Percentiles rank a stretch among this genome's conserved stretches.
These are phyloP conservation scores for Colletotrichum magnum DNA, from an alignment of 2,329 filamentous ascomycete genomes.

Conservation along the genomic window DNA sequence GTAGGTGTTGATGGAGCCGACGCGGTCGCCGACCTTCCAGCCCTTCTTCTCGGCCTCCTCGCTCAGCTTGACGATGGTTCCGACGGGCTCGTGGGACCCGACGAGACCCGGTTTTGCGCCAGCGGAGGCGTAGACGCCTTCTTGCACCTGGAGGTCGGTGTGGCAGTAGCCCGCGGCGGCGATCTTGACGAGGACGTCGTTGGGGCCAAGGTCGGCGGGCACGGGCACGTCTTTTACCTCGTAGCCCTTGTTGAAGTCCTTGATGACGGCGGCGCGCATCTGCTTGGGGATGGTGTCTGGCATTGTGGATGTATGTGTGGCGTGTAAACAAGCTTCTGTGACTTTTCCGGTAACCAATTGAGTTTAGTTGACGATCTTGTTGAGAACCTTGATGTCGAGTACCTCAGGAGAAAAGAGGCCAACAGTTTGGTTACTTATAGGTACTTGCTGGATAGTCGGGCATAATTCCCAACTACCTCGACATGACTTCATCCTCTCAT, in stretches of 20 bases:
- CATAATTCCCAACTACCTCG: background rate
- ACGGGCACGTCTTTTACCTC: slow-evolving; percentile 40
- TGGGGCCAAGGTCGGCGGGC: slow-evolving; percentile 36
- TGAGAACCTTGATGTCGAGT: slow-evolving; percentile 14
- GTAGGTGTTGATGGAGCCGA: slow-evolving; percentile 54
- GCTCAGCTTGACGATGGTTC: slow-evolving; percentile 70
- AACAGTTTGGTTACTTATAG: background rate
- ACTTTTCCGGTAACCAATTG: background rate
- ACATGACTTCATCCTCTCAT: background rate
- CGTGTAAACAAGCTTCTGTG: background rate
- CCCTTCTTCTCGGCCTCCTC: slow-evolving; percentile 47
- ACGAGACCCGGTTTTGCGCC: slow-evolving; percentile 43
- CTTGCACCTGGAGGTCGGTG: slow-evolving; percentile 41
- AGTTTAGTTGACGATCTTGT: background rate
- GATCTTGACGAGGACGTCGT: slow-evolving; percentile 43
- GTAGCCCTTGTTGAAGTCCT: slow-evolving; percentile 36
- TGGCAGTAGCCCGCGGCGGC: slow-evolving; percentile 43
- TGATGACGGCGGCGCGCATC: slow-evolving; percentile 51
- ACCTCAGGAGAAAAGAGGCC: background rate
- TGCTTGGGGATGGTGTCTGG: slow-evolving; percentile 42
- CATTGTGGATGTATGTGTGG: background rate
- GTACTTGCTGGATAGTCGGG: too few relatives aligned
- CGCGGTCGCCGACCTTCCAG: slow-evolving; percentile 67
- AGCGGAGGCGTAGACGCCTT: slow-evolving; percentile 41
- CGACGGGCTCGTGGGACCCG: slow-evolving; percentile 76